These are phyloP conservation scores for Aphanoascus verrucosus DNA, from an alignment of 2,329 filamentous ascomycete species.

Conservation along the genomic window DNA sequence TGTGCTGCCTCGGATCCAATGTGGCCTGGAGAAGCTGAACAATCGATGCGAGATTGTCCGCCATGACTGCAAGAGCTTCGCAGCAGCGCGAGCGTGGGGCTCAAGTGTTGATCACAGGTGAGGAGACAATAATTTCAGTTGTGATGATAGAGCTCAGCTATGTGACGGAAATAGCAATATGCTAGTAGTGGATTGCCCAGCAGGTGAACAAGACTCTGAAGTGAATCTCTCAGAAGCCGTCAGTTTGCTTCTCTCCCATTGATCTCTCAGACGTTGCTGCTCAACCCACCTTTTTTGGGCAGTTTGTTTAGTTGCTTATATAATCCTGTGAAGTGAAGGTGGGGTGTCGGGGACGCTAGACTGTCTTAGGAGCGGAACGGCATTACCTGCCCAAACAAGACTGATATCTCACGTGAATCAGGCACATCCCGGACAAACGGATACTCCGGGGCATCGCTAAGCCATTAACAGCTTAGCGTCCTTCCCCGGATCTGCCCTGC, in stretches of 20 bases:
- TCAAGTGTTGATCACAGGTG: not conserved
- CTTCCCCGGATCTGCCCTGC: slow-evolving; percentile 13
- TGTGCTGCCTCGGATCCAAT: slow-evolving; percentile 75
- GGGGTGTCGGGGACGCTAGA: not conserved
- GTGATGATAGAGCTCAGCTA: no score
- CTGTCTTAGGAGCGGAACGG: not conserved
- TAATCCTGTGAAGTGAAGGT: not conserved
- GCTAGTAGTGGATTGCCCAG: not conserved
- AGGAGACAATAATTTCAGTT: no score
- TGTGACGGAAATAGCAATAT: not conserved
- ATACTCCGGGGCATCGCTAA: not conserved
- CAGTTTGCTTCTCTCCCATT: not conserved
- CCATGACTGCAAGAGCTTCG: slow-evolving; percentile 40
- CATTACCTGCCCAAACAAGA: not conserved
- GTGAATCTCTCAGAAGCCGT: not conserved
- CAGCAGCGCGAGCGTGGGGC: slow-evolving; percentile 17
- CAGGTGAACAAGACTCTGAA: no score
- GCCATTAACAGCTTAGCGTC: not conserved
- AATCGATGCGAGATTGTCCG: slow-evolving; percentile 51
- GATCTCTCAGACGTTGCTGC: not conserved
- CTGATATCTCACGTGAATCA: not conserved
- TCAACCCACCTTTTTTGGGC: slow-evolving; percentile 5
- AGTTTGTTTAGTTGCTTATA: slow-evolving; percentile 11
- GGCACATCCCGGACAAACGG: not conserved
- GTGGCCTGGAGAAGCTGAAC: slow-evolving; percentile 83